Evolutionary conservation across 352 stramenopile species (phyloP).

Genomic region (Vaucheria bursata): DNA sequence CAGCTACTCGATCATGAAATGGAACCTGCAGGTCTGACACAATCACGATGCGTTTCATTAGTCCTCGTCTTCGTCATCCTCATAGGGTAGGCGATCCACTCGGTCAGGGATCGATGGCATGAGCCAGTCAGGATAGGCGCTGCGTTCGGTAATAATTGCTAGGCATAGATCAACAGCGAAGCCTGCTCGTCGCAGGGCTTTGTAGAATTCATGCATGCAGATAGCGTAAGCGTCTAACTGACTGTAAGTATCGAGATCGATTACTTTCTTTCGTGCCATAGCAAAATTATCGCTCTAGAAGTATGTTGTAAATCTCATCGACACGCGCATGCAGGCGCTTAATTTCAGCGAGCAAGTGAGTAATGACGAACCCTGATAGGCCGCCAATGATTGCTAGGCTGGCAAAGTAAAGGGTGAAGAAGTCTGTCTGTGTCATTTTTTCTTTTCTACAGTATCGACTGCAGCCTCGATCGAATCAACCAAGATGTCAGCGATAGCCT

Average conservation of each 20-base stretch:
- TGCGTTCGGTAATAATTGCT: not conserved
- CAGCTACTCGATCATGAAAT: not conserved
- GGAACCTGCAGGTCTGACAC: not conserved
- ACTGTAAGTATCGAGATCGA: not conserved
- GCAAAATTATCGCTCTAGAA: constrained; percentile 3
- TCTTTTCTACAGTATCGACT: not conserved
- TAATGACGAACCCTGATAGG: not conserved
- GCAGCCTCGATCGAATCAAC: not conserved
- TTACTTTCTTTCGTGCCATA: not conserved
- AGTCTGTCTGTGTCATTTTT: not conserved
- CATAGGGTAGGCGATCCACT: not conserved
- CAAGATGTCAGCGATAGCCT: not conserved
- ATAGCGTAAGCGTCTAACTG: not conserved
- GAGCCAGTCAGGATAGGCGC: not conserved
- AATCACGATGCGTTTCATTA: not conserved
- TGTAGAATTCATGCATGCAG: not conserved
- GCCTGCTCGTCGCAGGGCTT: not conserved
- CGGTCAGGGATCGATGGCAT: not conserved
- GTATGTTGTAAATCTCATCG: constrained; percentile 2
- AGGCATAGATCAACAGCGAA: not conserved
- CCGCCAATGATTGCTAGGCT: not conserved
- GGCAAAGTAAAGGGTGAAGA: not conserved
- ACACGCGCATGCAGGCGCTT: not conserved
- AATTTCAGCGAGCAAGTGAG: constrained; percentile 4
- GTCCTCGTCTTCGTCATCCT: not conserved